Evolutionary conservation across 1,139 yeast species (phyloP), one percentile per base, ranked within the genome.

Genomic region (Saccharomyces pastorianus): DNA sequence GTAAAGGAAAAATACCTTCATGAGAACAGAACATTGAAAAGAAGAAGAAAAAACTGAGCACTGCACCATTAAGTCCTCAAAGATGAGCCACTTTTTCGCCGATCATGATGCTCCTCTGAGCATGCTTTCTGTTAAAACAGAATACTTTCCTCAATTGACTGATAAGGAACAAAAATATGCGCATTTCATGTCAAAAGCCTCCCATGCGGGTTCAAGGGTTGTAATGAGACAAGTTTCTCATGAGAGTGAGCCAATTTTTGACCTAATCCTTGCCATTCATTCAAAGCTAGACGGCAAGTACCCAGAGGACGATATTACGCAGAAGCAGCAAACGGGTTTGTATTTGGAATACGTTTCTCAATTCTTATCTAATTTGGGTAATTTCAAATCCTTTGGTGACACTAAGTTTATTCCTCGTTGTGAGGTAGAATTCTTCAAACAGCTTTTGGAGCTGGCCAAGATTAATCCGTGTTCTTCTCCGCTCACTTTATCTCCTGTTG

Each of bases 341-440:
- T 87, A 85, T 68, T 73, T 88, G 67, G 95, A 88, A 66, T 89
- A 88, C 64, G 83, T 89, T 7, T 80, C 91, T 31, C 96, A 88
- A 71, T 85, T 89, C 65, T 74, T 89, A 64, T 76, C 85, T 51
- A 89, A 89, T 70, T 76, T 85, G 66, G 96, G 96, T 59, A 89
- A 89, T 69, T 89, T 82, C 76, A 88, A 88, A 72, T 85, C 95
- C 0, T 89, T 89, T 71, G 96, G 96, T 58, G 96, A 89, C 71
- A 81, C 81, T 60, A 89, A 89, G 71, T 88, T 88, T 66, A 76
- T 89, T 60, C 96, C 96, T 42, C 73, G 81, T 49, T 64, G 88
- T 46, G 52, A 76, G 0, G 64, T 61, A 46, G 78, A 71, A 1
- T 76, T 76, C 3, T 84, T 88, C 61, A 78, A 73, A 56, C 61